Evolutionary conservation across 2,329 filamentous ascomycete species (phyloP).

Genomic region (Microthyrium microscopicum): DNA sequence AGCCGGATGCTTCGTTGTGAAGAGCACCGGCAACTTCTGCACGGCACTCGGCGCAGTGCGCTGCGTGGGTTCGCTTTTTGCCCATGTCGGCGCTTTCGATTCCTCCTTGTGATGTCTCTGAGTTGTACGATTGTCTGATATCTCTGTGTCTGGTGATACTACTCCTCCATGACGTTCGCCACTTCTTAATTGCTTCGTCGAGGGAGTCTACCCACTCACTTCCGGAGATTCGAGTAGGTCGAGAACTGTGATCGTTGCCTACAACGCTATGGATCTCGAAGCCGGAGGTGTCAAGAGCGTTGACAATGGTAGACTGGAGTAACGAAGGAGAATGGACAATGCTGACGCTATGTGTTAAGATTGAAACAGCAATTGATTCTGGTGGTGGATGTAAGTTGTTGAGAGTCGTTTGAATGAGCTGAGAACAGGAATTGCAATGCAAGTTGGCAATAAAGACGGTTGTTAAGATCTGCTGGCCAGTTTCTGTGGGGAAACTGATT

Average conservation of each 20-base stretch:
- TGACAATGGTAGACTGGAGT: constrained; percentile 23
- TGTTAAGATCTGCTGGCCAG: constrained; percentile 26
- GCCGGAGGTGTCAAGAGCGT: constrained; percentile 37
- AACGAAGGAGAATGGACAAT: constrained; percentile 34
- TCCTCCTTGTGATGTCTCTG: constrained; percentile 11
- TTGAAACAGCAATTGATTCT: constrained; percentile 48
- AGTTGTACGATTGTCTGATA: constrained; percentile 12
- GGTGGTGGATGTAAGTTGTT: constrained; percentile 30
- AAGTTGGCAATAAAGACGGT: constrained; percentile 55
- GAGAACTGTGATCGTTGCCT: constrained; percentile 13
- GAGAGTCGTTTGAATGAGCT: constrained; percentile 45
- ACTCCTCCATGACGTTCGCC: constrained; percentile 12
- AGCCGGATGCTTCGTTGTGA: not conserved
- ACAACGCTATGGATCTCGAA: constrained; percentile 41
- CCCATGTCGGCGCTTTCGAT: constrained; percentile 10
- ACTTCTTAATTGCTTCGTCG: constrained; percentile 18
- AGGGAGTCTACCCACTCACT: constrained; percentile 17
- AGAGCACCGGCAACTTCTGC: constrained; percentile 9
- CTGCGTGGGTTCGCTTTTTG: constrained; percentile 19
- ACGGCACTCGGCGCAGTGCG: constrained; percentile 29
- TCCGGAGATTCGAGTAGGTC: not conserved
- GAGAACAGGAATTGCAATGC: constrained; percentile 63
- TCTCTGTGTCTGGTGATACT: not conserved
- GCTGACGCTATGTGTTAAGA: constrained; percentile 54
- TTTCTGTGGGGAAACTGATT: no score